Percentiles rank a stretch among this genome's conserved stretches.
phyloP scores from a whole-genome alignment of 371 early-diverging fungal genomes.

The Blakeslea trispora region DNA sequence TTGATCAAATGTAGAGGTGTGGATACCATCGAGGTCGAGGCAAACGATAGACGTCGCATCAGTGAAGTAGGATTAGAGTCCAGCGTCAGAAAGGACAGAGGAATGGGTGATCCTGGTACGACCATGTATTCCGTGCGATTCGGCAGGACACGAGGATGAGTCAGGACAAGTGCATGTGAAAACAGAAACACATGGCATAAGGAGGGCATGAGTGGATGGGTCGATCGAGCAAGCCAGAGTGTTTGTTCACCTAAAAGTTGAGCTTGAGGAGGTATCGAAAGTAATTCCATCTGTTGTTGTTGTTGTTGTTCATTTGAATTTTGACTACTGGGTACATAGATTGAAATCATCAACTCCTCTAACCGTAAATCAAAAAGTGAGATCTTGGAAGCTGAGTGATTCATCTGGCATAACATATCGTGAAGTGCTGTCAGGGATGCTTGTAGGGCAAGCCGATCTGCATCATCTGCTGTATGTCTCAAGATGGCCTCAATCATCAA shows the following conservation, averaged over 20 bases:
- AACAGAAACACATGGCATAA: constrained; percentile 40
- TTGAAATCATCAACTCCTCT: constrained; percentile 24
- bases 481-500: constrained; percentile 33
- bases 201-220: constrained; percentile 26
- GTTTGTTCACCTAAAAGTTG: constrained; percentile 30
- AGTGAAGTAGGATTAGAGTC: constrained; percentile 8
- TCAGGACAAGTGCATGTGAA: constrained; percentile 36
- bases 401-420: constrained; percentile 34
- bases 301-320: neutral
- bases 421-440: constrained; percentile 29
- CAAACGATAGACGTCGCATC: constrained; percentile 21
- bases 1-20: constrained; percentile 11
- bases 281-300: too few relatives aligned
- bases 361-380: constrained; percentile 26
- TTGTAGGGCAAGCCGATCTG: constrained; percentile 28
- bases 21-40: constrained; percentile 23
- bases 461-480: constrained; percentile 34
- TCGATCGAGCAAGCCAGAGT: constrained; percentile 25
- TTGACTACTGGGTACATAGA: constrained; percentile 9
- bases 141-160: constrained; percentile 18
- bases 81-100: constrained; percentile 27
- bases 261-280: constrained; percentile 16
- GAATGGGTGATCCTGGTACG: constrained; percentile 25
- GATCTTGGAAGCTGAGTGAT: constrained; percentile 23
- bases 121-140: constrained; percentile 24